Evolutionary conservation across 495 filamentous ascomycete species (phyloP).

Genomic region (Trichoderma orchidacearum): DNA sequence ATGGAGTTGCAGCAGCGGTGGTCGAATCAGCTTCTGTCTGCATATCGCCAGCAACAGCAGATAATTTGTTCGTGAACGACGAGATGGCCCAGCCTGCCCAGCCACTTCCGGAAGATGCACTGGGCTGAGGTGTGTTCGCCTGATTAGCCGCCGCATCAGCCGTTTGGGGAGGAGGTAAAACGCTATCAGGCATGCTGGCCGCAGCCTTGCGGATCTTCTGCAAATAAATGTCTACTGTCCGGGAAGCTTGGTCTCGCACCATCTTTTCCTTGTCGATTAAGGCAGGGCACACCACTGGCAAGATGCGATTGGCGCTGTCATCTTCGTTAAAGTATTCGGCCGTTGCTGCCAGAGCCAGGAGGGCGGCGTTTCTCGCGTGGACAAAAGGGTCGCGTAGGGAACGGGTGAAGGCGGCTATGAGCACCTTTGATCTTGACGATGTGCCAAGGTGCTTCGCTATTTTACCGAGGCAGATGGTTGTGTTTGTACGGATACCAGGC

Average conservation of each 20-base stretch:
- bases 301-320: conserved; percentile 70
- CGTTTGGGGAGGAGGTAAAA: conserved; percentile 32
- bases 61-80: conserved; percentile 92
- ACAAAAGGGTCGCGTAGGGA: conserved; percentile 87
- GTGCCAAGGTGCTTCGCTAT: conserved; percentile 80
- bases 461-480: conserved; percentile 90
- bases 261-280: conserved; percentile 83
- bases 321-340: conserved; percentile 78
- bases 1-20: conserved; percentile 4
- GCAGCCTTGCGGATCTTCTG: conserved; percentile 69
- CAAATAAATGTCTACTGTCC: conserved; percentile 82
- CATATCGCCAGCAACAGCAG: conserved; percentile 74
- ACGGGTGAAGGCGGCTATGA: conserved; percentile 80
- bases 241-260: conserved; percentile 79
- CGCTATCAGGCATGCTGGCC: conserved; percentile 67
- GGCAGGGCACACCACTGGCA: conserved; percentile 70
- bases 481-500: conserved; percentile 94
- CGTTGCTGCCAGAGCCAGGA: conserved; percentile 76
- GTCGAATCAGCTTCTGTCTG: conserved; percentile 23
- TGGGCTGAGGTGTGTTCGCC: conserved; percentile 58
- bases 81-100: conserved; percentile 99
- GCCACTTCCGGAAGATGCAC: conserved; percentile 43
- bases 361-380: conserved; percentile 77
- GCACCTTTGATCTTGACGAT: conserved; percentile 72
- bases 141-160: conserved; percentile 40